Conservation (phyloP, 495 filamentous ascomycete genomes). For the Jackrogersella minutella region DNA sequence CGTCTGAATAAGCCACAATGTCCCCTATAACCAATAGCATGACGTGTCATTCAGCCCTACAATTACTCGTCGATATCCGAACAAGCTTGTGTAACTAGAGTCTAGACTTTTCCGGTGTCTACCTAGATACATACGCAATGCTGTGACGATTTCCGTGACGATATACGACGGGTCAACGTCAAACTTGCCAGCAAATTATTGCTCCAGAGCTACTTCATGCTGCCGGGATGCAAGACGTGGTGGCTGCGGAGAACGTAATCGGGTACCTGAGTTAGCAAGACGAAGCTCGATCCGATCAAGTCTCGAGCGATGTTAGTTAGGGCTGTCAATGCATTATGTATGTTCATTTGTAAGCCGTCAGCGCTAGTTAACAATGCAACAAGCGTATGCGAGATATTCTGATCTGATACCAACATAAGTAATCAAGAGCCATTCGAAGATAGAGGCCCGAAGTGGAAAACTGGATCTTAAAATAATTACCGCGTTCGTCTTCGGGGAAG, state of each 20-base stretch:
- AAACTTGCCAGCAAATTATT: too few species aligned
- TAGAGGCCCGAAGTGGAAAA: neutral
- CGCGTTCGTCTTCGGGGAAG: neutral
- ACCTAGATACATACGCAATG: neutral
- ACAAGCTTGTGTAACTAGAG: too few species aligned
- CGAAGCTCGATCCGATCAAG: neutral
- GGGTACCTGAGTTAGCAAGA: neutral
- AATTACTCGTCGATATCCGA: too few species aligned
- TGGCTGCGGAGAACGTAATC: neutral
- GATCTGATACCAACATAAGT: neutral
- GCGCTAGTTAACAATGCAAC: neutral
- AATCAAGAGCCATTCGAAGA: neutral
- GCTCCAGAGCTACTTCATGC: neutral
- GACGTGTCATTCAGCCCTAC: too few species aligned
- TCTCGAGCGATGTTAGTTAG: too few species aligned
- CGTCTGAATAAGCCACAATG: too few species aligned
- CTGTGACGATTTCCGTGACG: neutral
- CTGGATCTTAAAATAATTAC: neutral
- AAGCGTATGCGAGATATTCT: neutral
- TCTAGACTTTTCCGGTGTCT: too few species aligned
- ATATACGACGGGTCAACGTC: neutral
- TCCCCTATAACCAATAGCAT: too few species aligned
- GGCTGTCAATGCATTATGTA: neutral
- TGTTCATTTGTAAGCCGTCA: neutral
- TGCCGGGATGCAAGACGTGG: neutral